Conservation (phyloP, 768 basidiomycete species). For the Suillus spraguei region DNA sequence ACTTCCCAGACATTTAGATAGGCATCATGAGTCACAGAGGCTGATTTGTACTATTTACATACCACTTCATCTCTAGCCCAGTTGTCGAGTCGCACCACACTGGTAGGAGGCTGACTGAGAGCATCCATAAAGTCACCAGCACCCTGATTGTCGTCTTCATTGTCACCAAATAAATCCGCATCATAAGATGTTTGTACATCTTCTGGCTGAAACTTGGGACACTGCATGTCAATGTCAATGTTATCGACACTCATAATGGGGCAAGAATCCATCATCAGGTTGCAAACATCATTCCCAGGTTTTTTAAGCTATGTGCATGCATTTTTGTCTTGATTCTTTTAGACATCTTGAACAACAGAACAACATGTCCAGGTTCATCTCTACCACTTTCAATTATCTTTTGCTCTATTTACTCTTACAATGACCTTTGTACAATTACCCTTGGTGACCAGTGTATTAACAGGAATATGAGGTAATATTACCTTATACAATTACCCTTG, state of each 20-base stretch:
- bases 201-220: background rate
- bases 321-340: background rate
- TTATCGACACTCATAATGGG: background rate
- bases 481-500: too few relatives aligned
- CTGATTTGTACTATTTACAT: background rate
- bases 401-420: background rate
- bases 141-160: background rate
- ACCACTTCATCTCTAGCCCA: background rate
- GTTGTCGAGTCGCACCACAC: background rate
- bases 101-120: background rate
- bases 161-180: background rate
- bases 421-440: background rate
- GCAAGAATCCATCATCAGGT: too few relatives aligned
- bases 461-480: too few relatives aligned
- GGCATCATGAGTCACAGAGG: background rate
- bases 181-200: constrained; percentile 5
- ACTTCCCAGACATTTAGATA: background rate
- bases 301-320: too few relatives aligned
- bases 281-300: too few relatives aligned
- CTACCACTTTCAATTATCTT: background rate
- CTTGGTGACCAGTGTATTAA: too few relatives aligned
- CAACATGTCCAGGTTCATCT: background rate
- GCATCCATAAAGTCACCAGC: background rate
- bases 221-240: background rate
- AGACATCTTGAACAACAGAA: background rate